Evolutionary conservation across 2,329 filamentous ascomycete genomes (phyloP).

Genomic region (Pyrenophora seminiperda): DNA sequence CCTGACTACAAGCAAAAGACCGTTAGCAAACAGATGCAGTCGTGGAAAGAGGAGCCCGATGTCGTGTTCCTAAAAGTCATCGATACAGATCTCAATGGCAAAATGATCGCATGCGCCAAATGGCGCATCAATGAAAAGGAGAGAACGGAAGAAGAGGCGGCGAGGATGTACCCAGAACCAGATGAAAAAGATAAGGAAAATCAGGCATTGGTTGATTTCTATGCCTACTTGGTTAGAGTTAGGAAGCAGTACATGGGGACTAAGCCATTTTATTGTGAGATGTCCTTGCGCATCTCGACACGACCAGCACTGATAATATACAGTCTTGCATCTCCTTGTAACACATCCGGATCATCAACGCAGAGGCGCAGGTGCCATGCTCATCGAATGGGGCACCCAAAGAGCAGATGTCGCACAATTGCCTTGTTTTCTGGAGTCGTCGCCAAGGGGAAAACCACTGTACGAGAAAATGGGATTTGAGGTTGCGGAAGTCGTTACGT

Average conservation of each 20-base stretch:
- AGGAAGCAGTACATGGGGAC: constrained; percentile 41
- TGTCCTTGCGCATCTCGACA: neutral
- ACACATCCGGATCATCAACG: constrained; percentile 50
- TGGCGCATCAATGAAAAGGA: constrained; percentile 45
- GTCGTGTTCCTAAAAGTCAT: constrained; percentile 40
- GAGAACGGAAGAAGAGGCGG: constrained; percentile 39
- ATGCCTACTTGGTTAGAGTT: constrained; percentile 29
- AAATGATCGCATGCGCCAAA: constrained; percentile 44
- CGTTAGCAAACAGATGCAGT: constrained; percentile 35
- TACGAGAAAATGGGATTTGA: constrained; percentile 46
- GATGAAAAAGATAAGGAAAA: constrained; percentile 32
- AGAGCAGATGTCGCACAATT: constrained; percentile 50
- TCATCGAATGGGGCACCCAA: constrained; percentile 49
- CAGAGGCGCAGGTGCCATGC: constrained; percentile 49
- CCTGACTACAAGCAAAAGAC: constrained; percentile 23
- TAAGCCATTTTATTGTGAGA: constrained; percentile 44
- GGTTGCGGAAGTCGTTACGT: constrained; percentile 21
- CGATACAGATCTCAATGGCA: constrained; percentile 38
- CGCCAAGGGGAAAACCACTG: constrained; percentile 47
- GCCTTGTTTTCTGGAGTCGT: constrained; percentile 51
- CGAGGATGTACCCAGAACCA: constrained; percentile 35
- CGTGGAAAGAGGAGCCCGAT: constrained; percentile 32
- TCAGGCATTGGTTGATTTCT: constrained; percentile 36
- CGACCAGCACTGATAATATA: neutral
- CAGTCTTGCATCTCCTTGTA: constrained; percentile 40